These are phyloP conservation scores for Alternaria gaisen DNA, from an alignment of 2,329 filamentous ascomycete genomes.

Conservation along the genomic window DNA sequence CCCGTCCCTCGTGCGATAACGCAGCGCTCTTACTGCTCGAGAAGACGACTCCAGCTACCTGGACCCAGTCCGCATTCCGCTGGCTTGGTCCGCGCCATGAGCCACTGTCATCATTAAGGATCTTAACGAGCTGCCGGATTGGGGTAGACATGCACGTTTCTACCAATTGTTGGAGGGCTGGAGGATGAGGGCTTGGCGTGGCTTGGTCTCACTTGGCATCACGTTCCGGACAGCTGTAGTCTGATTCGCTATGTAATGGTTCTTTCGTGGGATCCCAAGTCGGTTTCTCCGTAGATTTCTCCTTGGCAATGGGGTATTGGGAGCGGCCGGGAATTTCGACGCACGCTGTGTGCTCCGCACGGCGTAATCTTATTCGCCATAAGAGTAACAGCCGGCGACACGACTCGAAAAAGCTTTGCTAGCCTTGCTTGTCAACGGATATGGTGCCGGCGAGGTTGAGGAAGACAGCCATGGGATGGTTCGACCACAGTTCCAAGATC, in stretches of 20 bases:
- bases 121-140: slow-evolving; percentile 38
- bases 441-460: slow-evolving; percentile 5
- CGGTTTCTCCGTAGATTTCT: slow-evolving; percentile 10
- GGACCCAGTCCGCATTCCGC: slow-evolving; percentile 27
- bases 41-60: slow-evolving; percentile 28
- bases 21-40: slow-evolving; percentile 43
- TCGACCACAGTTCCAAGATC: background rate
- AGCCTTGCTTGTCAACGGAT: slow-evolving; percentile 1
- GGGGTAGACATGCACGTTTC: slow-evolving; percentile 25
- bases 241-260: slow-evolving; percentile 26
- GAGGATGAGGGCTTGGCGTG: slow-evolving; percentile 9
- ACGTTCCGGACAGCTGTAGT: slow-evolving; percentile 27
- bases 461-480: background rate
- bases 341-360: slow-evolving; percentile 21
- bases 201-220: slow-evolving; percentile 28
- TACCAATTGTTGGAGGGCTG: slow-evolving; percentile 15
- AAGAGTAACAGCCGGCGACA: background rate
- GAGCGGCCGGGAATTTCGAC: slow-evolving; percentile 9
- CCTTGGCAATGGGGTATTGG: slow-evolving; percentile 26
- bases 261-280: background rate
- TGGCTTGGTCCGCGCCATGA: slow-evolving; percentile 29
- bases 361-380: slow-evolving; percentile 15
- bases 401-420: slow-evolving; percentile 9
- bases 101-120: slow-evolving; percentile 29
- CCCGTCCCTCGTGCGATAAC: slow-evolving; percentile 41